Conservation (phyloP, 441 rosid species). For the Adansonia rubrostipa region DNA sequence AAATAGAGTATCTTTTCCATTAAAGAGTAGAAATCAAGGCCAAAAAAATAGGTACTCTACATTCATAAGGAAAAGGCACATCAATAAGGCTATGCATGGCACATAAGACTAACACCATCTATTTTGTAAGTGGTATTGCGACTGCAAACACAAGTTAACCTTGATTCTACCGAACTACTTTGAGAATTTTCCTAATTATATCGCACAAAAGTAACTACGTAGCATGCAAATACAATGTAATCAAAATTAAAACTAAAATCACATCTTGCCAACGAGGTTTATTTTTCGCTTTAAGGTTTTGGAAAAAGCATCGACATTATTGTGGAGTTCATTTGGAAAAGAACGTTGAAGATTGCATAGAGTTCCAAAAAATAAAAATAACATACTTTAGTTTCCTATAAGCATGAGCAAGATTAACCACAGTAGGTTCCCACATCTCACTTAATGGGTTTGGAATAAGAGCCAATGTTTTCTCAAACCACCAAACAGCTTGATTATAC, state of each 20-base stretch:
- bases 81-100: background rate
- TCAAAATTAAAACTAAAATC: background rate
- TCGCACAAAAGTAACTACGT: background rate
- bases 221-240: background rate
- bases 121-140: background rate
- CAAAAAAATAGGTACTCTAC: background rate
- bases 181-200: background rate
- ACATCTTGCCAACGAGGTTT: background rate
- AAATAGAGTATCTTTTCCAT: background rate
- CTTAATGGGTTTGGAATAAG: constrained; percentile 69
- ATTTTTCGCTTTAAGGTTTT: background rate
- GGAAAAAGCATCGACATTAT: background rate
- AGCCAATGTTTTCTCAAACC: constrained; percentile 87
- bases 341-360: constrained; percentile 4
- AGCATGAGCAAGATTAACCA: constrained; percentile 90
- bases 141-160: background rate
- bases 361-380: constrained; percentile 18
- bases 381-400: constrained; percentile 80
- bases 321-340: constrained; percentile 15
- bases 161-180: background rate
- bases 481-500: constrained; percentile 79
- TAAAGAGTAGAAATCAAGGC: background rate
- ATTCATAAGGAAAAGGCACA: background rate
- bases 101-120: background rate
- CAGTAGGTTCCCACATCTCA: constrained; percentile 89